Percentiles rank a stretch among this genome's conserved stretches.
These are phyloP conservation scores for Hericium erinaceus DNA, from an alignment of 768 basidiomycete species.

Conservation along the genomic window DNA sequence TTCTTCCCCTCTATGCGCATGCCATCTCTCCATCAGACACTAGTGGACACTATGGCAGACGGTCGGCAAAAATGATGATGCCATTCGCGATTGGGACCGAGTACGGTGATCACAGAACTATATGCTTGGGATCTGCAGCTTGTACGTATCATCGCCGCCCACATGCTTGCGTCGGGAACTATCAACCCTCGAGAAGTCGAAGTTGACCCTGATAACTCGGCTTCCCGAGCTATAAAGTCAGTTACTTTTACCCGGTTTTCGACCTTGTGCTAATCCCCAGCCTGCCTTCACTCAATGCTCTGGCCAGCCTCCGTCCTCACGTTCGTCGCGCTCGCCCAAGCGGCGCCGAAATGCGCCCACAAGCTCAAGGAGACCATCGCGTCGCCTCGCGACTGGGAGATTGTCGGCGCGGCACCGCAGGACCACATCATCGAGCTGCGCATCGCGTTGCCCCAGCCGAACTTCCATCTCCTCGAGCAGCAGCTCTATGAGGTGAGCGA, in stretches of 20 bases:
- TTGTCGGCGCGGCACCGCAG: constrained; percentile 31
- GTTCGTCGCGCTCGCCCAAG: background rate
- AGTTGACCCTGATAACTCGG: too few relatives aligned
- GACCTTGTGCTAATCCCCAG: background rate
- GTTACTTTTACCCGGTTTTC: background rate
- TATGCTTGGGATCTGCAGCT: too few relatives aligned
- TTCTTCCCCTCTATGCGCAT: too few relatives aligned
- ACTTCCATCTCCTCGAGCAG: constrained; percentile 17
- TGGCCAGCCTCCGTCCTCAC: background rate
- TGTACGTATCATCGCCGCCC: too few relatives aligned
- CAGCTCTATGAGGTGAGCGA: constrained; percentile 18
- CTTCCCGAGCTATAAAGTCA: too few relatives aligned
- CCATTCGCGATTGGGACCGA: too few relatives aligned
- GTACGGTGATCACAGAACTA: too few relatives aligned
- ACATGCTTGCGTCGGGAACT: too few relatives aligned
- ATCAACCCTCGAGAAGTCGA: too few relatives aligned
- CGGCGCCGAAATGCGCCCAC: background rate
- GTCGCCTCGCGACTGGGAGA: constrained; percentile 41
- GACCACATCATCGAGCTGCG: constrained; percentile 44
- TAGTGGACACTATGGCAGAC: too few relatives aligned
- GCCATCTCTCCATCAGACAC: too few relatives aligned
- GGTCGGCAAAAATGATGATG: too few relatives aligned
- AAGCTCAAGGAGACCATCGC: constrained; percentile 37
- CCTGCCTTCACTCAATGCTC: background rate
- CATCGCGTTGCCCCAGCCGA: constrained; percentile 17